These are phyloP conservation scores for Monilinia polystroma DNA, from an alignment of 2,329 filamentous ascomycete species.

Conservation along the genomic window DNA sequence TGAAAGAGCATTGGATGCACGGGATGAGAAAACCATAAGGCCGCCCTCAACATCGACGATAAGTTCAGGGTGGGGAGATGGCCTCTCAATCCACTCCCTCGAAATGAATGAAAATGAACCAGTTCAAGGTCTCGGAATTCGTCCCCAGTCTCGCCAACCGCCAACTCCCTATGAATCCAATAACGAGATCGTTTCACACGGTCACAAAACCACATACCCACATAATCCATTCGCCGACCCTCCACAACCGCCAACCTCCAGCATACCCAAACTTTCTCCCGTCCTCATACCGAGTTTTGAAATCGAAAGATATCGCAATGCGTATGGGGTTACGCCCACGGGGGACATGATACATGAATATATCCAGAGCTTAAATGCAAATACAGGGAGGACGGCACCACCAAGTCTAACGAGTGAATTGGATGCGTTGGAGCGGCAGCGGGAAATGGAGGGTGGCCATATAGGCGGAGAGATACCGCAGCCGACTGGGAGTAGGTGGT, in stretches of 20 bases:
- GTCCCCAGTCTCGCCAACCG: neutral
- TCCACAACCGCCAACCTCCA: too few relatives aligned
- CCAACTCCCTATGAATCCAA: neutral
- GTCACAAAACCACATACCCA: neutral
- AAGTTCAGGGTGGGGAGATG: slow-evolving; percentile 8
- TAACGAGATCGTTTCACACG: neutral
- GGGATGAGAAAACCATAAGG: neutral
- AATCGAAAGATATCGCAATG: neutral
- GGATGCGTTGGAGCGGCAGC: neutral
- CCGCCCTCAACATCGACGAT: neutral
- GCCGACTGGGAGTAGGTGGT: neutral
- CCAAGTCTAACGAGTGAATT: slow-evolving; percentile 33
- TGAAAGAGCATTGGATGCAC: neutral
- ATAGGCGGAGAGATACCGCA: neutral
- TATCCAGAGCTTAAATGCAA: neutral
- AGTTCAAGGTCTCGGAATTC: slow-evolving; percentile 1
- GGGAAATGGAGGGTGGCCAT: neutral
- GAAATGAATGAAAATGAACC: slow-evolving; percentile 12
- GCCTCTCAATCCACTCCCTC: slow-evolving; percentile 39
- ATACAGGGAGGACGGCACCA: slow-evolving; percentile 23
- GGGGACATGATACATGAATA: neutral
- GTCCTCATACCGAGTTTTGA: neutral
- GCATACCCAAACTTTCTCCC: neutral
- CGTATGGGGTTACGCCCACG: neutral
- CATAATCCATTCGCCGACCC: slow-evolving; percentile 8